Percentiles rank a stretch among this genome's conserved stretches.
phyloP scores from a whole-genome alignment of 2,329 filamentous ascomycete genomes.

The Aspergillus alliaceus region DNA sequence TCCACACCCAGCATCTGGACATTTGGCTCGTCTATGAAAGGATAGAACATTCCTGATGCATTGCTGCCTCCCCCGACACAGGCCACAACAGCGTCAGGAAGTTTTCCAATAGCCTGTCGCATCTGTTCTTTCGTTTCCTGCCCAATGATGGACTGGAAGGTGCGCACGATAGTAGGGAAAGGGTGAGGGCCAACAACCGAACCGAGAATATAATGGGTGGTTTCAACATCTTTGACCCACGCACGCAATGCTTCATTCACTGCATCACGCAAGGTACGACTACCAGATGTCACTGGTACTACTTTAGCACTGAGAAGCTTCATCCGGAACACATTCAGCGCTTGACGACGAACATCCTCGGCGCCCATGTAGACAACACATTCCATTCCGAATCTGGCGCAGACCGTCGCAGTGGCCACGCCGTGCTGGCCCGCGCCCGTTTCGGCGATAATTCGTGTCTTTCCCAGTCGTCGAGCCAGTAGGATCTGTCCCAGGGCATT shows the following conservation, averaged over 20 bases:
- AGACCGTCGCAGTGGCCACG: not conserved
- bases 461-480: constrained; percentile 77
- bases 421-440: not conserved
- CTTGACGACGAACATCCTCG: not conserved
- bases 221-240: not conserved
- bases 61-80: constrained; percentile 96
- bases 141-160: not conserved
- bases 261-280: not conserved
- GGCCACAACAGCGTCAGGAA: constrained; percentile 71
- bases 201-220: not conserved
- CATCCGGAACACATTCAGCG: not conserved
- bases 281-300: not conserved
- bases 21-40: constrained; percentile 77
- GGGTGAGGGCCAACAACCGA: not conserved
- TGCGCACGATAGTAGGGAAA: not conserved
- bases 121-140: not conserved
- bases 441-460: constrained; percentile 48
- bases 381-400: not conserved
- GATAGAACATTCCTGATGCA: constrained; percentile 94
- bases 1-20: too few species aligned
- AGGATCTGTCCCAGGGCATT: constrained; percentile 88
- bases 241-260: not conserved
- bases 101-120: not conserved
- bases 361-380: not conserved
- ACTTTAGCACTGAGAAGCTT: not conserved